Conservation (phyloP, 176 grass and related monocot species). For the Triticum monococcum region DNA sequence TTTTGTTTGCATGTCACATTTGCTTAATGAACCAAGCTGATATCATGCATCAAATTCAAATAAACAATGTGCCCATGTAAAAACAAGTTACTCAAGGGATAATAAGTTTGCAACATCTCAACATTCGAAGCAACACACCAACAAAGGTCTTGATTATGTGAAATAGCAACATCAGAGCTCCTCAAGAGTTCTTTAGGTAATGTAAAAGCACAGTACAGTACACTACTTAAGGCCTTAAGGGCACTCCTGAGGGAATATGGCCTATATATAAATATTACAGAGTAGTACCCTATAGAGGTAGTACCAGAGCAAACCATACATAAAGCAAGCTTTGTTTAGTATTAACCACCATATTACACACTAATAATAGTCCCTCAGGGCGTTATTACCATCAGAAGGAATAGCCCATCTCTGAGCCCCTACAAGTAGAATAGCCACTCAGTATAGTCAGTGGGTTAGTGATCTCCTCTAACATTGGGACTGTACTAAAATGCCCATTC, state of each 20-base stretch:
- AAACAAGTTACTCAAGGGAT: not conserved
- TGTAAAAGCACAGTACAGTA: conserved; percentile 22
- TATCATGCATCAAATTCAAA: not conserved
- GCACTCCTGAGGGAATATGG: conserved; percentile 37
- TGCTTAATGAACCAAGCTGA: not conserved
- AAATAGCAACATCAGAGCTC: conserved; percentile 23
- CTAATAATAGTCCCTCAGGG: conserved; percentile 35
- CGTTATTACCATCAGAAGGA: conserved; percentile 70
- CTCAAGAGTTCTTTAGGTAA: conserved; percentile 42
- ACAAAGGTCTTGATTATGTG: conserved; percentile 26
- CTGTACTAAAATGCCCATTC: conserved; percentile 84
- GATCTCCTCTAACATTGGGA: conserved; percentile 65
- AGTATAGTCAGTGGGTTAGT: conserved; percentile 87
- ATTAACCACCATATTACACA: conserved; percentile 31
- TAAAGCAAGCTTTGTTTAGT: conserved; percentile 23
- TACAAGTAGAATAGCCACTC: conserved; percentile 82
- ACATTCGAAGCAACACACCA: not conserved
- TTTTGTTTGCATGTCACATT: not conserved
- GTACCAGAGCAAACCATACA: conserved; percentile 29
- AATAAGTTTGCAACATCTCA: not conserved
- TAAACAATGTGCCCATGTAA: not conserved
- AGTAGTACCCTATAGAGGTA: conserved; percentile 28
- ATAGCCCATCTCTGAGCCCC: conserved; percentile 82
- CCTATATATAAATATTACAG: conserved; percentile 13
- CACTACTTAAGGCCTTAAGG: conserved; percentile 36